Conservation (phyloP, 2,329 filamentous ascomycete species). For the Didymella sp. region DNA sequence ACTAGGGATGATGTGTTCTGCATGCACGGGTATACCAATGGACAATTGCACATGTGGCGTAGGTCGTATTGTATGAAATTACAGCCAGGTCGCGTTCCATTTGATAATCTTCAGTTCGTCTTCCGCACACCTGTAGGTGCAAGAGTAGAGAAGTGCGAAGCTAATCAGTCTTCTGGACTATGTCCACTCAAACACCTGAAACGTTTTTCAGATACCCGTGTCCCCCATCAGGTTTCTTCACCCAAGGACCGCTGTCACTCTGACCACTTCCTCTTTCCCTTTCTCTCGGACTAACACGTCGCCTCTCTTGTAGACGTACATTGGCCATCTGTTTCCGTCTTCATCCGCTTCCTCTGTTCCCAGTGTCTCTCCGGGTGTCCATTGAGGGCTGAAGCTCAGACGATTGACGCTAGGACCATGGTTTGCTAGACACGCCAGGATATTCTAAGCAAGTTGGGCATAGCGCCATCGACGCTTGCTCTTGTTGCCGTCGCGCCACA, state of each 20-base stretch:
- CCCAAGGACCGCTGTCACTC: not conserved
- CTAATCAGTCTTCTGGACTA: no score
- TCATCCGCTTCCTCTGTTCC: not conserved
- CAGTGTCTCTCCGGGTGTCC: not conserved
- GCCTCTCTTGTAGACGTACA: not conserved
- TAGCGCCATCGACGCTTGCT: not conserved
- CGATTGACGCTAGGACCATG: not conserved
- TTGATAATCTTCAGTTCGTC: no score
- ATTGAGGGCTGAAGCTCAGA: not conserved
- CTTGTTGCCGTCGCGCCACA: not conserved
- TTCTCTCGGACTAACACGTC: not conserved
- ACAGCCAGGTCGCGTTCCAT: no score
- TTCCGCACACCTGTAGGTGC: no score
- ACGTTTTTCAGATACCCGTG: no score
- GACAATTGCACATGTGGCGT: no score
- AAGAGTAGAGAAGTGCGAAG: no score
- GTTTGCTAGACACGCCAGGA: not conserved
- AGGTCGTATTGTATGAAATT: not conserved
- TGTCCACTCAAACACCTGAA: no score
- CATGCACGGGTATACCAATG: conserved; percentile 12
- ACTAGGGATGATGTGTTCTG: not conserved
- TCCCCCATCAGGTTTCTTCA: not conserved
- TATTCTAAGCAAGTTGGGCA: not conserved
- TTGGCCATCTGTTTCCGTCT: not conserved
- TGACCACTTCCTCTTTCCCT: not conserved